Evolutionary conservation across 139 green algal species (phyloP).

Genomic region (Edaphochlamys debaryana): DNA sequence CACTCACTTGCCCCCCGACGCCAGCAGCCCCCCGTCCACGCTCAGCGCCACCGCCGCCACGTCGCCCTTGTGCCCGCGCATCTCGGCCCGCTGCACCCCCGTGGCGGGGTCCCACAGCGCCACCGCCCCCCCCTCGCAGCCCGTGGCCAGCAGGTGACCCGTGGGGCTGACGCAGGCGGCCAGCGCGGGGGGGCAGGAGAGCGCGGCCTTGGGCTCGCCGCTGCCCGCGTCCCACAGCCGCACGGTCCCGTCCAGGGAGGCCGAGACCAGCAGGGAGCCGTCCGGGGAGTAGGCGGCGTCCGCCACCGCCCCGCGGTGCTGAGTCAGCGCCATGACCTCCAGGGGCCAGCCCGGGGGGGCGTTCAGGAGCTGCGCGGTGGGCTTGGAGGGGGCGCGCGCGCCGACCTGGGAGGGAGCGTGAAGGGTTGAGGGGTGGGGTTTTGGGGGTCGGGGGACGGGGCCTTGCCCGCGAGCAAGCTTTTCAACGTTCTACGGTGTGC

Average conservation of each 20-base stretch:
- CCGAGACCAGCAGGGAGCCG: constrained; percentile 27
- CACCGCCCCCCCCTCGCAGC: constrained; percentile 18
- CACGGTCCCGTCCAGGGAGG: constrained; percentile 30
- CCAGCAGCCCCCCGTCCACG: constrained; percentile 1
- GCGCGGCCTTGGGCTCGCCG: constrained; percentile 34
- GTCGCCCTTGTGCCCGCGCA: background rate
- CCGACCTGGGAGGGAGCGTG: constrained; percentile 1
- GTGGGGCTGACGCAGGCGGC: constrained; percentile 21
- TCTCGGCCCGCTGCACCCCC: background rate
- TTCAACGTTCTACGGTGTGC: too few species aligned
- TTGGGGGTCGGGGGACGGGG: background rate
- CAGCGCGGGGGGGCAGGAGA: constrained; percentile 6
- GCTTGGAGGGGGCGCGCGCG: background rate
- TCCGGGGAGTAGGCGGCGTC: constrained; percentile 19
- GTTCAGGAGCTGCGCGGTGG: constrained; percentile 12
- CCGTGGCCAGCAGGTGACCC: constrained; percentile 15
- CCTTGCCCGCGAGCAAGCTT: too few species aligned
- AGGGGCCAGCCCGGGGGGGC: constrained; percentile 21
- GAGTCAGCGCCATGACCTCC: constrained; percentile 30
- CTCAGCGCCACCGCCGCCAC: constrained; percentile 22
- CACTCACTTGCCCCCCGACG: constrained; percentile 12
- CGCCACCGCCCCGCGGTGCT: constrained; percentile 4
- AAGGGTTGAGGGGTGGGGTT: too few species aligned
- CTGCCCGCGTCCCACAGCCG: constrained; percentile 24
- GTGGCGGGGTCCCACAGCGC: constrained; percentile 11